These are phyloP conservation scores for Gillenia trifoliata DNA, from an alignment of 306 rosid genomes.

Conservation along the genomic window DNA sequence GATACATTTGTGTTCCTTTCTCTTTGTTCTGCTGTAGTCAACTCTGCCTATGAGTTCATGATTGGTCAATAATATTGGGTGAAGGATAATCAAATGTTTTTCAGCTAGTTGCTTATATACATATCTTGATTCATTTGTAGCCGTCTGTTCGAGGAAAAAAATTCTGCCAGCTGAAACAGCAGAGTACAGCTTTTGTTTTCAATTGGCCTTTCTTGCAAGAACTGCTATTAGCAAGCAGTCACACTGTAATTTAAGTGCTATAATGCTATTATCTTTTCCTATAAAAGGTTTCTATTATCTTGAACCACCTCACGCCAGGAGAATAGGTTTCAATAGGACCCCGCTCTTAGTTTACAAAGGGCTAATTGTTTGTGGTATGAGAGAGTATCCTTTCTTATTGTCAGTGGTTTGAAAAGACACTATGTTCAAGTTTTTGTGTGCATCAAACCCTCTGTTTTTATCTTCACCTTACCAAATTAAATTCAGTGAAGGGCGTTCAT, in stretches of 20 bases:
- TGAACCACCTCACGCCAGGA: neutral
- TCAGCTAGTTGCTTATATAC: neutral
- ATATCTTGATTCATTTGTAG: neutral
- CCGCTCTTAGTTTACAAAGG: neutral
- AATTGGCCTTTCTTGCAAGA: neutral
- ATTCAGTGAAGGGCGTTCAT: neutral
- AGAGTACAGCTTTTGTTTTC: neutral
- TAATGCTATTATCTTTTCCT: neutral
- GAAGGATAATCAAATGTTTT: neutral
- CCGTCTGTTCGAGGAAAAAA: neutral
- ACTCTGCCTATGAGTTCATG: neutral
- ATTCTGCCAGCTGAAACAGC: neutral
- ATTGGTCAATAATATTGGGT: neutral
- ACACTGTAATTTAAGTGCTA: neutral
- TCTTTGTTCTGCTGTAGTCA: neutral
- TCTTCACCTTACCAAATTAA: neutral
- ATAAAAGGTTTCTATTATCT: neutral
- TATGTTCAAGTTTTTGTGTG: neutral
- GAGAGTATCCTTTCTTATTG: neutral
- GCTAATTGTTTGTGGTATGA: neutral
- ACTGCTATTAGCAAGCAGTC: neutral
- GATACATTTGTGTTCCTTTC: neutral
- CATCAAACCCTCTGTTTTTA: neutral
- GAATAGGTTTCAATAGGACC: neutral
- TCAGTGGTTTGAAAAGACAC: neutral